Percentiles rank a stretch among this genome's conserved stretches.
phyloP scores from a whole-genome alignment of 2,329 filamentous ascomycete genomes.

The Delphinella strobiligena region DNA sequence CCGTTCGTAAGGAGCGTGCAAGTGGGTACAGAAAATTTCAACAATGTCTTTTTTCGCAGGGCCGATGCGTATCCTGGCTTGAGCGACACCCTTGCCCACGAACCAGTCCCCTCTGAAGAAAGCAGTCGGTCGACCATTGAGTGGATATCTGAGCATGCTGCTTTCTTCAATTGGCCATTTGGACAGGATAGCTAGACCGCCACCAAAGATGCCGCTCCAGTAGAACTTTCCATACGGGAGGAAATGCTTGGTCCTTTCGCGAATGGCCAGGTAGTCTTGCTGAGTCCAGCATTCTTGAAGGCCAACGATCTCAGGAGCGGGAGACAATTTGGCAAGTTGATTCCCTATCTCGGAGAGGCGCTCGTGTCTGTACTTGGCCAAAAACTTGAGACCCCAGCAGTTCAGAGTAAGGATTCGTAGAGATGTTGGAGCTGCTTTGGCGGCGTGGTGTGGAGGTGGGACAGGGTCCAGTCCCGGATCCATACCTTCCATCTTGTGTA shows the following conservation, averaged over 20 bases:
- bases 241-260: constrained; percentile 56
- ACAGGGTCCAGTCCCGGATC: neutral
- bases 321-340: constrained; percentile 56
- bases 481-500: constrained; percentile 3
- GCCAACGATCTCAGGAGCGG: constrained; percentile 73
- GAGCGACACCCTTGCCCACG: constrained; percentile 87
- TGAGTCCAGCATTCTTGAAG: constrained; percentile 92
- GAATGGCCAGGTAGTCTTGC: constrained; percentile 69
- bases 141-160: constrained; percentile 73
- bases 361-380: constrained; percentile 65
- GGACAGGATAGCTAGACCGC: constrained; percentile 77
- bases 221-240: constrained; percentile 93
- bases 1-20: constrained; percentile 77
- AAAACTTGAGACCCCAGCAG: constrained; percentile 89
- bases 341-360: constrained; percentile 76
- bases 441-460: constrained; percentile 30
- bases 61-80: constrained; percentile 65
- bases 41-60: constrained; percentile 52
- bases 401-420: constrained; percentile 82
- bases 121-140: constrained; percentile 85
- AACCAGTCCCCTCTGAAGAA: constrained; percentile 95
- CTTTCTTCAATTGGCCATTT: constrained; percentile 88
- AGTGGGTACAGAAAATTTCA: constrained; percentile 89
- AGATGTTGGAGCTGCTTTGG: too few species aligned
- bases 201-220: constrained; percentile 76